Evolutionary conservation across 495 filamentous ascomycete genomes (phyloP).

Genomic region (Aspergillus diversus): DNA sequence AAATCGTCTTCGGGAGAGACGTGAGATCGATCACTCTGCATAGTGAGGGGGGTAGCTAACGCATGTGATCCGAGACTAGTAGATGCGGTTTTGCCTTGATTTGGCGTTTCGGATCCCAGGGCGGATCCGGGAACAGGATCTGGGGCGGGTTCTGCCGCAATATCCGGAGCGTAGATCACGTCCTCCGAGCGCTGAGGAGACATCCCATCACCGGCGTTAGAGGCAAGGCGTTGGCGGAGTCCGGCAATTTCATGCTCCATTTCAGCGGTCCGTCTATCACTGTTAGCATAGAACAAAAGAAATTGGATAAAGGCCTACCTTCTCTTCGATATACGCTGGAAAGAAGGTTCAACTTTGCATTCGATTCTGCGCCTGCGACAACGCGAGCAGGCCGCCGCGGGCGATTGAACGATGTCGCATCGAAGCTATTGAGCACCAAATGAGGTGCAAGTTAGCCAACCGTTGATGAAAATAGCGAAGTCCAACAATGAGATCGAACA

Average conservation of each 20-base stretch:
- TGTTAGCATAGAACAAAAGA: neutral
- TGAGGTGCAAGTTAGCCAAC: constrained; percentile 2
- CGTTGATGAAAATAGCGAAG: constrained; percentile 7
- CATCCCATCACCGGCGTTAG: constrained; percentile 34
- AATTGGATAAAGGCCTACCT: constrained; percentile 30
- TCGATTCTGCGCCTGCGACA: constrained; percentile 50
- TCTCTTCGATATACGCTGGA: constrained; percentile 54
- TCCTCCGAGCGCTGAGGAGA: constrained; percentile 47
- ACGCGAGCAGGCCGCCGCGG: constrained; percentile 49
- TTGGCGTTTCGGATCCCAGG: no score
- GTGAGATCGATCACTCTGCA: constrained; percentile 45
- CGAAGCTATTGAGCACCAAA: constrained; percentile 35
- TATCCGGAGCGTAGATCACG: constrained; percentile 36
- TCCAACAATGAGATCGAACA: neutral
- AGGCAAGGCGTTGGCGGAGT: constrained; percentile 47
- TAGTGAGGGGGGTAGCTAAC: constrained; percentile 43
- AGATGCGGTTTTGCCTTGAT: constrained; percentile 25
- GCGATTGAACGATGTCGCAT: constrained; percentile 53
- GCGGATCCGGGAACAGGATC: no score
- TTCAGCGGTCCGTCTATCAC: constrained; percentile 50
- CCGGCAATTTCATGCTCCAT: constrained; percentile 55
- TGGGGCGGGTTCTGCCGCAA: constrained; percentile 27
- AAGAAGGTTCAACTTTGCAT: constrained; percentile 52
- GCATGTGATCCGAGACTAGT: constrained; percentile 41
- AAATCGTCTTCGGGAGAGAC: constrained; percentile 42